Base-by-base conservation (phyloP, 192 early-diverging fungal species). In the Backusella tuberculispora region DNA sequence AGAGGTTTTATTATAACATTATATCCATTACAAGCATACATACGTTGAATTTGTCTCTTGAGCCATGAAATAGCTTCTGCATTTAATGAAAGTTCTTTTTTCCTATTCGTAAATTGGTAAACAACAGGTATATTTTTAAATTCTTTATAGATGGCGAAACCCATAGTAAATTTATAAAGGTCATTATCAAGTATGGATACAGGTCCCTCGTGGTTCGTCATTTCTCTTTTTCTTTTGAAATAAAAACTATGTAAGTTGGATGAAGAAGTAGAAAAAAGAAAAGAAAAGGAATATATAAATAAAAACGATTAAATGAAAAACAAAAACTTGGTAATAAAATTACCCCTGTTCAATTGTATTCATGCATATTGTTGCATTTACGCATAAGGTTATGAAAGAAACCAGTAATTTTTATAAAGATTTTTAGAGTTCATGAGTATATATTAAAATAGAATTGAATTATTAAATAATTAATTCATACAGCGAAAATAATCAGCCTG, bases 101-200 rank as follows among this genome's bases (percentile, higher is more conserved):
- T 84, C 24, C 92, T 82, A 76, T 91, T 94, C 7, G 87, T 89
- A 81, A 92, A 91, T n/a, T 80, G 73, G 66, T 94, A 94, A 43
- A 80, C 77, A 24, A 89, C 90, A 6, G 73, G 68, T 8, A 80
- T 86, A n/a, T 87, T 73, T 9, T 85, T 88, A 69, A 90, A 94
- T 38, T 91, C 89, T 72, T 91, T 85, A 17, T 89, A 75, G 6
- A 93, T 88, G 0, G 89, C 90, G 69, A 93, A 88, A 74, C 92
- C 91, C 92, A 94, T 94, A 47, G 90, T 88, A 45, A 94, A 90
- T 76, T 94, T 94, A 89, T 94, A 93, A 70, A 92, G 80, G 76
- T 94, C 93, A 81, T 92, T 91, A 74, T 94, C 94, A 19, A 95
- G 89, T 42, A 95, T 88, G 6, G 90, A 93, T 15, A 29, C 42